phyloP scores from a whole-genome alignment of 257 asterid species.

The Eucommia ulmoides region DNA sequence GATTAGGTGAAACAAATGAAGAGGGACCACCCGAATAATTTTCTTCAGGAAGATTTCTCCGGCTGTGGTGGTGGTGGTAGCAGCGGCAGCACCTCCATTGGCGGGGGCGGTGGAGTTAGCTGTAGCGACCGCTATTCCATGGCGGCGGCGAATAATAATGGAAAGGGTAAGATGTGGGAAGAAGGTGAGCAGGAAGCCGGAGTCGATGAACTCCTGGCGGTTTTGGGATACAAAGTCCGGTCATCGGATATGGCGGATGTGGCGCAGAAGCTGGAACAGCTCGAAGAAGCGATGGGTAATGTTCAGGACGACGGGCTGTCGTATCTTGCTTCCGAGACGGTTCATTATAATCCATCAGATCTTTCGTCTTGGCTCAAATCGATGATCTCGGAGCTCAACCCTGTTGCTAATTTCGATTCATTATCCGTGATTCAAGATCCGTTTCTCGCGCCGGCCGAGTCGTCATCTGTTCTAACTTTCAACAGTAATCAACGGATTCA shows the following conservation, averaged over 20 bases:
- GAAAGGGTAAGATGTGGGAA: constrained; percentile 38
- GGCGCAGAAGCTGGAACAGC: constrained; percentile 58
- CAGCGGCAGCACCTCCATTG: neutral
- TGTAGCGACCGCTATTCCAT: constrained; percentile 19
- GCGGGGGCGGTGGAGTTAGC: neutral
- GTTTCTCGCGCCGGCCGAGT: constrained; percentile 4
- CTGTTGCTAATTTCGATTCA: constrained; percentile 27
- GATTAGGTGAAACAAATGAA: neutral
- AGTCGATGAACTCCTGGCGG: constrained; percentile 60
- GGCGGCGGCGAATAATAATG: neutral
- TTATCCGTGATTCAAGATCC: constrained; percentile 17
- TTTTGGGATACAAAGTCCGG: constrained; percentile 50
- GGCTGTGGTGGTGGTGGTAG: neutral
- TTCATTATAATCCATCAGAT: constrained; percentile 81
- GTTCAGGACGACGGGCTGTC: constrained; percentile 36
- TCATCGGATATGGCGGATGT: constrained; percentile 61
- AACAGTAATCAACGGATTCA: constrained; percentile 5
- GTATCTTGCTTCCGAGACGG: constrained; percentile 42
- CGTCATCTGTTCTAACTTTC: constrained; percentile 8
- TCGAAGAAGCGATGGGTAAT: constrained; percentile 44
- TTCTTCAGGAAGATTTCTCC: neutral
- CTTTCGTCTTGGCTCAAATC: constrained; percentile 73
- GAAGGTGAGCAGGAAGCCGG: constrained; percentile 23
- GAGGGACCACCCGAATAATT: neutral
- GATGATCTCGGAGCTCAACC: constrained; percentile 56